Conservation (phyloP, 345 rosid genomes). For the Bruguiera gymnorhiza region DNA sequence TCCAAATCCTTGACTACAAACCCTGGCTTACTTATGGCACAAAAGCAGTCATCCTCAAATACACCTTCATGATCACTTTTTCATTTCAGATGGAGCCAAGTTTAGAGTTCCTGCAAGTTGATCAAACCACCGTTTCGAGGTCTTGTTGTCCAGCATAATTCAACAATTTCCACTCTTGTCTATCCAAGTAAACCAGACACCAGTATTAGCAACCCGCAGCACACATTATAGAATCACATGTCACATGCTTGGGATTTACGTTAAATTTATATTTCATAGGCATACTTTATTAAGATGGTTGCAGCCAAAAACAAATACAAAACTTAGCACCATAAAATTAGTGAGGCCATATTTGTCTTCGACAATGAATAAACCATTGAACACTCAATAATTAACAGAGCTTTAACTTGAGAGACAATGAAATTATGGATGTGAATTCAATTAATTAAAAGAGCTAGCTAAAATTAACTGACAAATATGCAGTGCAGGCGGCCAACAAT, state of each 20-base stretch:
- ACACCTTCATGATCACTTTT: constrained; percentile 72
- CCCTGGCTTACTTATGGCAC: constrained; percentile 91
- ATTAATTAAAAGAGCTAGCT: too few relatives aligned
- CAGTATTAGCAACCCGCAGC: constrained; percentile 9
- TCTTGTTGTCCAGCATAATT: constrained; percentile 88
- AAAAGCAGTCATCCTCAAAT: constrained; percentile 90
- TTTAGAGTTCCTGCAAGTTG: constrained; percentile 75
- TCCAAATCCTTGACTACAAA: constrained; percentile 10
- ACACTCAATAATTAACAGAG: too few relatives aligned
- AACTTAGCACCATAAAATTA: too few relatives aligned
- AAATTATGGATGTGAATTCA: too few relatives aligned
- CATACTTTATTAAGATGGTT: background rate
- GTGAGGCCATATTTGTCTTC: too few relatives aligned
- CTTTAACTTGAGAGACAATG: too few relatives aligned
- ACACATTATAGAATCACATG: background rate
- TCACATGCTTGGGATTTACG: background rate
- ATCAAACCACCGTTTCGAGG: constrained; percentile 82
- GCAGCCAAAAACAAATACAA: too few relatives aligned
- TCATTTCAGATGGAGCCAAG: constrained; percentile 59
- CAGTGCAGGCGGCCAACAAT: too few relatives aligned
- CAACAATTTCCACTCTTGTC: constrained; percentile 90
- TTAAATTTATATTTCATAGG: background rate
- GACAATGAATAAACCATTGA: too few relatives aligned
- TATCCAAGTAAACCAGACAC: constrained; percentile 26
- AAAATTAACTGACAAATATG: too few relatives aligned